Percentiles rank a stretch among this genome's conserved stretches.
Evolutionary conservation across 1,284 basidiomycete species (phyloP).

Genomic region (Rhodotorula sp.): DNA sequence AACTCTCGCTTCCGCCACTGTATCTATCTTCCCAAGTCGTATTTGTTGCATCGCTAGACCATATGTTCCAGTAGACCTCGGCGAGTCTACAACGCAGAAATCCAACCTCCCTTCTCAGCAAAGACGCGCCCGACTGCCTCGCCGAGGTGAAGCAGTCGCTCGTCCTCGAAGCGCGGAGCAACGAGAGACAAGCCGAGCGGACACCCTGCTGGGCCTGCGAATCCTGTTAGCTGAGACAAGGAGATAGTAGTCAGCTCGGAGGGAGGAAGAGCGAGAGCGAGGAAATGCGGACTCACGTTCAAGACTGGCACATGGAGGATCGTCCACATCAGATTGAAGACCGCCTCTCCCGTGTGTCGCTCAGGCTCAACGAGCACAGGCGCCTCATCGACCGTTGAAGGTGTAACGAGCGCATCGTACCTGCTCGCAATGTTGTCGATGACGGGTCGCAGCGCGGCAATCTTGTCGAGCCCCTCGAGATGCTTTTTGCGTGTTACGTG

Average conservation of each 20-base stretch:
- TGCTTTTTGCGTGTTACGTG: constrained; percentile 11
- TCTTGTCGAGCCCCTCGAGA: constrained; percentile 22
- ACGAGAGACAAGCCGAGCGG: constrained; percentile 37
- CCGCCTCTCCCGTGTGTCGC: constrained; percentile 30
- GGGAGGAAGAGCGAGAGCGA: not conserved
- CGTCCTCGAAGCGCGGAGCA: constrained; percentile 25
- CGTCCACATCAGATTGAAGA: constrained; percentile 17
- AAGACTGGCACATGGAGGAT: constrained; percentile 5
- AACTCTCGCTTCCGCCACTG: too few species aligned
- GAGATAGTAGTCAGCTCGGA: too few species aligned
- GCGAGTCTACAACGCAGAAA: constrained; percentile 12
- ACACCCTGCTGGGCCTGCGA: constrained; percentile 22
- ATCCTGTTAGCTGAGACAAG: constrained; percentile 6
- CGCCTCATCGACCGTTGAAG: constrained; percentile 18
- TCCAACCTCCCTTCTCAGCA: constrained; percentile 18
- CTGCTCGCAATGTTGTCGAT: constrained; percentile 21
- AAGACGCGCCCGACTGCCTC: constrained; percentile 23
- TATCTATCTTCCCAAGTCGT: not conserved
- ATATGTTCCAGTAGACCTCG: too few species aligned
- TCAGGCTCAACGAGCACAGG: constrained; percentile 20
- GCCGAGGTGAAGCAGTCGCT: constrained; percentile 22
- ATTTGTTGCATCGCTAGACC: not conserved
- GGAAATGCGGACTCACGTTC: constrained; percentile 1
- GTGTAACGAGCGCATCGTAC: constrained; percentile 25
- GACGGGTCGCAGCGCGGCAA: constrained; percentile 14